Evolutionary conservation across 768 basidiomycete species (phyloP).

Genomic region (Suillus lakei): DNA sequence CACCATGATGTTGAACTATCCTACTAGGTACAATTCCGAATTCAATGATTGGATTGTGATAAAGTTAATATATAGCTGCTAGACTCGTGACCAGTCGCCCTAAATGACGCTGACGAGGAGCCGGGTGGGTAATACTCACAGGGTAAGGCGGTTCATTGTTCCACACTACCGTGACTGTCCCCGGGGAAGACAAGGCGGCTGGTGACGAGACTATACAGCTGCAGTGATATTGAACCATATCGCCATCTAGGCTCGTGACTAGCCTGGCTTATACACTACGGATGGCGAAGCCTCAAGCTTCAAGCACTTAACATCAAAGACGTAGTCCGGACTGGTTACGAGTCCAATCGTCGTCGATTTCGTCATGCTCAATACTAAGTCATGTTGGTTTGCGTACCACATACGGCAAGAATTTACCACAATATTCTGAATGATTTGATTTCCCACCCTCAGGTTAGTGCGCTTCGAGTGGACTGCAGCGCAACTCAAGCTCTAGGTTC

Average conservation of each 20-base stretch:
- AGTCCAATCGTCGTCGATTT: background rate
- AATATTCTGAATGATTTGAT: background rate
- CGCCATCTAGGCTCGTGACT: too few relatives aligned
- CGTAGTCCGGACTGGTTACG: too few relatives aligned
- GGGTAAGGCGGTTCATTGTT: background rate
- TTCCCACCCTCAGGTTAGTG: background rate
- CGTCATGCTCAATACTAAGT: background rate
- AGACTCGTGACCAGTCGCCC: background rate
- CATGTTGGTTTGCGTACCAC: background rate
- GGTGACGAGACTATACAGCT: background rate
- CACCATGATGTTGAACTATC: constrained; percentile 14
- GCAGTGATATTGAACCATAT: background rate
- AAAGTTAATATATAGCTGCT: background rate
- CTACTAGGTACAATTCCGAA: constrained; percentile 12
- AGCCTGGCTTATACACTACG: too few relatives aligned
- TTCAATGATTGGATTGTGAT: constrained; percentile 19
- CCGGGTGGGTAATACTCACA: background rate
- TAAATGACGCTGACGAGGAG: background rate
- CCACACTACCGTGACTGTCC: background rate
- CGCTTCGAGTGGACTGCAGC: background rate
- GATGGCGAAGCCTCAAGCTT: too few relatives aligned
- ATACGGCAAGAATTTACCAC: background rate
- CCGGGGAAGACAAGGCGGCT: background rate
- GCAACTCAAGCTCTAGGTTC: too few relatives aligned
- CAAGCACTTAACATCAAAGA: too few relatives aligned